These are phyloP conservation scores for Corynespora cassiicola DNA, from an alignment of 2,329 filamentous ascomycete species.

Conservation along the genomic window DNA sequence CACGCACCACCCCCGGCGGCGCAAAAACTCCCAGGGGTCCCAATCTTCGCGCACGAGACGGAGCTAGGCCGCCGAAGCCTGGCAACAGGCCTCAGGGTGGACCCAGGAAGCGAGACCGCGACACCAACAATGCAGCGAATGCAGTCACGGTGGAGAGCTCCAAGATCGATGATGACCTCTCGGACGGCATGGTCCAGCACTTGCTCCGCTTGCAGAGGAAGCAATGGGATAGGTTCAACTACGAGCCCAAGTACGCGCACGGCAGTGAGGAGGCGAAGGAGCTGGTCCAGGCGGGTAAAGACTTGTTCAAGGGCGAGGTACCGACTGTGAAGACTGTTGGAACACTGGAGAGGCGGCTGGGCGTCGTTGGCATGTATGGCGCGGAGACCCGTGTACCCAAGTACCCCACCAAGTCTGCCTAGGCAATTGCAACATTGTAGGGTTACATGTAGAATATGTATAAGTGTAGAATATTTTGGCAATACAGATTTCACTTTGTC, in stretches of 20 bases:
- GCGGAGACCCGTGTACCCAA: slow-evolving; percentile 22
- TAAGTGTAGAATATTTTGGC: no score
- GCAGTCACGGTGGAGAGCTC: slow-evolving; percentile 5
- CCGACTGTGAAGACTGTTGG: slow-evolving; percentile 37
- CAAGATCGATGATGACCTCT: slow-evolving; percentile 21
- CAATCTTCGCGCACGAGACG: slow-evolving; percentile 31
- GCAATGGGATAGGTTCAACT: slow-evolving; percentile 43
- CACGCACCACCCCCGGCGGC: slow-evolving; percentile 11
- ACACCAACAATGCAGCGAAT: slow-evolving; percentile 7
- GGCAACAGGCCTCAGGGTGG: slow-evolving; percentile 12
- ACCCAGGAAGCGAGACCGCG: slow-evolving; percentile 29
- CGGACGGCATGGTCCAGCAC: slow-evolving; percentile 39
- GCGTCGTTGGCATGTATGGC: slow-evolving; percentile 42
- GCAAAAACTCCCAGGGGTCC: slow-evolving; percentile 18
- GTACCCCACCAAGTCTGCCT: not conserved
- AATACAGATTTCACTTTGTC: no score
- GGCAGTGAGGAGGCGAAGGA: slow-evolving; percentile 40
- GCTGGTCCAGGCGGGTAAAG: slow-evolving; percentile 37
- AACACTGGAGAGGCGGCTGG: slow-evolving; percentile 34
- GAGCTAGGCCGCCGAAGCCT: slow-evolving; percentile 11
- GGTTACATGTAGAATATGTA: slow-evolving; percentile 5
- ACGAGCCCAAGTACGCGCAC: slow-evolving; percentile 42
- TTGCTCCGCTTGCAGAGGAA: slow-evolving; percentile 40
- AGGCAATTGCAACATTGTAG: not conserved
- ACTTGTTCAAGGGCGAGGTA: slow-evolving; percentile 40